phyloP scores from a whole-genome alignment of 169 alveolate genomes.

The Plasmodium reichenowi region DNA sequence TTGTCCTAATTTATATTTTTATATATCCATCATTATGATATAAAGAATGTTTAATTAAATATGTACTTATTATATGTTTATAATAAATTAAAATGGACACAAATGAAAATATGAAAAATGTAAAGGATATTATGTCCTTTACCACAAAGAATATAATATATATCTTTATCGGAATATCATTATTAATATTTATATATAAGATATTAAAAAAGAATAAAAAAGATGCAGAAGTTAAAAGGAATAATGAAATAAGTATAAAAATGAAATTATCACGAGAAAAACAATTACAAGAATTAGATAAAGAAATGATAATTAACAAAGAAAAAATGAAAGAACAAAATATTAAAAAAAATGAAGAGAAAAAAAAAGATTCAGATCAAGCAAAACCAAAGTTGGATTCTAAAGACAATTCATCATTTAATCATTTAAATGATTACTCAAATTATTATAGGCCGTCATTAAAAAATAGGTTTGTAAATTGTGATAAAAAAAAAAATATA shows the following conservation, averaged over 20 bases:
- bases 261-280: constrained; percentile 70
- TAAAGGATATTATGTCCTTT: constrained; percentile 12
- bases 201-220: constrained; percentile 24
- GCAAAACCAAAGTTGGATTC: constrained; percentile 43
- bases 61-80: neutral
- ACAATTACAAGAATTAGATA: constrained; percentile 58
- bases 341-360: constrained; percentile 41
- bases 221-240: constrained; percentile 38
- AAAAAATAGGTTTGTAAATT: constrained; percentile 45
- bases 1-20: too few relatives aligned
- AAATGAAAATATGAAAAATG: constrained; percentile 5
- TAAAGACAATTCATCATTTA: constrained; percentile 55
- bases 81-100: constrained; percentile 44
- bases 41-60: too few relatives aligned
- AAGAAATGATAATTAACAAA: constrained; percentile 67
- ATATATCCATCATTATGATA: too few relatives aligned
- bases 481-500: neutral
- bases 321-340: constrained; percentile 52
- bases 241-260: constrained; percentile 35
- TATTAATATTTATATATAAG: constrained; percentile 41
- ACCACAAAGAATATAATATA: constrained; percentile 35
- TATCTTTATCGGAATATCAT: neutral
- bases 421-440: constrained; percentile 67
- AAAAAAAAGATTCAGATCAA: constrained; percentile 22
- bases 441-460: constrained; percentile 69